A percentile compares a stretch with the other conserved stretches of the same genome.
These are phyloP conservation scores for Nemania sp. DNA, from an alignment of 2,329 filamentous ascomycete species.

Conservation along the genomic window DNA sequence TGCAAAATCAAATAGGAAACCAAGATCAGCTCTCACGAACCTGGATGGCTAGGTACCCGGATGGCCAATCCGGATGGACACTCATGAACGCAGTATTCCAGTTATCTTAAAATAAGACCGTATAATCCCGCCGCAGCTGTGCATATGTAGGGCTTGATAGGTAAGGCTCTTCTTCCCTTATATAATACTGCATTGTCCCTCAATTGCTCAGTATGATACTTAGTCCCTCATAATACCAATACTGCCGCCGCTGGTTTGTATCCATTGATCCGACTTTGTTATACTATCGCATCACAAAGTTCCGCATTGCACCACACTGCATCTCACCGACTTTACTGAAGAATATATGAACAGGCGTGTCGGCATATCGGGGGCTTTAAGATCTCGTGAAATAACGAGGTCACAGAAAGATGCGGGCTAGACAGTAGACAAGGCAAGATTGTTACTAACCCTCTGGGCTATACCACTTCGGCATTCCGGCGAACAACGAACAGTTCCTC, in stretches of 20 bases:
- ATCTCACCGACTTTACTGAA: too few species aligned
- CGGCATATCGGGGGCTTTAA: neutral
- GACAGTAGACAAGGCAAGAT: neutral
- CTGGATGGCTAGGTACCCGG: constrained; percentile 14
- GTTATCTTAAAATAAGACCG: constrained; percentile 16
- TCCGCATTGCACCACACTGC: too few species aligned
- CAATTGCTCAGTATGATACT: neutral
- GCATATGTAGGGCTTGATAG: too few species aligned
- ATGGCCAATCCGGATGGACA: constrained; percentile 10
- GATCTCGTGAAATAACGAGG: neutral
- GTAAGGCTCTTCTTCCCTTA: neutral
- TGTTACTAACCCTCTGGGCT: neutral
- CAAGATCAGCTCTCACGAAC: constrained; percentile 7
- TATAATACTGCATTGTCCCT: neutral
- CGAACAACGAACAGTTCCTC: too few species aligned
- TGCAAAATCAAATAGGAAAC: constrained; percentile 13
- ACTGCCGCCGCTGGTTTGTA: neutral
- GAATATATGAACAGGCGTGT: too few species aligned
- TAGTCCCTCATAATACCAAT: neutral
- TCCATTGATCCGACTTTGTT: neutral
- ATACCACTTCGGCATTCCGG: too few species aligned
- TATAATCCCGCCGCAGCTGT: neutral
- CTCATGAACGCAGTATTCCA: neutral
- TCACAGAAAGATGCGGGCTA: neutral
- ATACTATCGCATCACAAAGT: neutral